Conservation (phyloP, 2,329 filamentous ascomycete species). For the Stagonosporopsis rhizophila region DNA sequence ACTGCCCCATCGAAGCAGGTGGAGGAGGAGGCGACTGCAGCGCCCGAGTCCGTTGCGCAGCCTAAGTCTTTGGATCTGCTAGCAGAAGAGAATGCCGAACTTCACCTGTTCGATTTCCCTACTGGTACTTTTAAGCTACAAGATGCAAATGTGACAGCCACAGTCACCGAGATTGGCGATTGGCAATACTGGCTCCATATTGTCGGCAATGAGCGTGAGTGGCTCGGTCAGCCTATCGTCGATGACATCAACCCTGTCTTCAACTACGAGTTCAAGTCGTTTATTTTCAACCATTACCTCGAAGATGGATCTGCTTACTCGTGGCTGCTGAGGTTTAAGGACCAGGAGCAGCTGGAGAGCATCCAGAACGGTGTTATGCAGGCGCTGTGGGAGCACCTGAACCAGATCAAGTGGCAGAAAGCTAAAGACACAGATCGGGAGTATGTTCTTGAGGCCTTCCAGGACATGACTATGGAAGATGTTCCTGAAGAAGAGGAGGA, state of each 20-base stretch:
- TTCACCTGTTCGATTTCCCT: constrained; percentile 92
- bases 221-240: constrained; percentile 84
- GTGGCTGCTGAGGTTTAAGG: constrained; percentile 91
- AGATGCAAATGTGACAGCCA: constrained; percentile 75
- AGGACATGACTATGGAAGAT: constrained; percentile 92
- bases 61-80: constrained; percentile 77
- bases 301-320: constrained; percentile 90
- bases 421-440: constrained; percentile 91
- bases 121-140: constrained; percentile 85
- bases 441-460: constrained; percentile 94
- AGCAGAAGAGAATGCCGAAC: constrained; percentile 76
- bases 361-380: constrained; percentile 97
- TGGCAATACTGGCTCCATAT: constrained; percentile 98
- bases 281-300: constrained; percentile 97
- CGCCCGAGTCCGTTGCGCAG: constrained; percentile 65
- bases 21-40: constrained; percentile 60
- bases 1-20: constrained; percentile 35
- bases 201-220: constrained; percentile 75
- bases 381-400: constrained; percentile 94
- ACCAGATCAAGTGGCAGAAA: constrained; percentile 93
- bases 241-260: constrained; percentile 97
- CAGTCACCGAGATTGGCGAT: constrained; percentile 82
- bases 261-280: constrained; percentile 98
- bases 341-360: constrained; percentile 77
- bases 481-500: constrained; percentile 63